Evolutionary conservation across 768 basidiomycete genomes (phyloP).

Genomic region (Panellus pusillus): DNA sequence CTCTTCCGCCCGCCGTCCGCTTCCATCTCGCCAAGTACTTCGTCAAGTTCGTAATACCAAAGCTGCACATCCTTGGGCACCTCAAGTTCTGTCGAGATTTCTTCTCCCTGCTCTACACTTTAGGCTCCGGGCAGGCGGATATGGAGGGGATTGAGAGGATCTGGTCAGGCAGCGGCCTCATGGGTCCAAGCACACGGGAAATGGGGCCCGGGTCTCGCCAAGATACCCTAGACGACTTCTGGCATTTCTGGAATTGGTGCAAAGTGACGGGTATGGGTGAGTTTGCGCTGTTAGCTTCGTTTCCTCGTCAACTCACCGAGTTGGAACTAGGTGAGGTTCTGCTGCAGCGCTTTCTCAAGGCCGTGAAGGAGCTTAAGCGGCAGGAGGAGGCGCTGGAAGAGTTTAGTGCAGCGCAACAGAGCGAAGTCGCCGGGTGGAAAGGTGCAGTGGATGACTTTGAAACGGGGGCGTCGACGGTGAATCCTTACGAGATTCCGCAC

Average conservation of each 20-base stretch:
- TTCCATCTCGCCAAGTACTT: too few relatives aligned
- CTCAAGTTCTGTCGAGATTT: conserved; percentile 22
- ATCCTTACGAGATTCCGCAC: too few relatives aligned
- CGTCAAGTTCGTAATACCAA: conserved; percentile 33
- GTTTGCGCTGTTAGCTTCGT: neutral
- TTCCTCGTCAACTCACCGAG: too few relatives aligned
- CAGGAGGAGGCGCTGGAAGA: too few relatives aligned
- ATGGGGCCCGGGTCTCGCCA: conserved; percentile 31
- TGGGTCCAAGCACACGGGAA: conserved; percentile 31
- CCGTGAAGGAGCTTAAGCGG: too few relatives aligned
- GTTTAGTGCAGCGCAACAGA: too few relatives aligned
- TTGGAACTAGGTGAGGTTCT: too few relatives aligned
- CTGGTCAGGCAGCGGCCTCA: conserved; percentile 32
- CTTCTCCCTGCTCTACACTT: conserved; percentile 30
- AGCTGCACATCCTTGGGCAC: conserved; percentile 35
- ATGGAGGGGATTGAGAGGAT: conserved; percentile 31
- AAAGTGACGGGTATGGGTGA: conserved; percentile 24
- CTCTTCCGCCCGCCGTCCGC: too few relatives aligned
- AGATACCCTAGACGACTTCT: conserved; percentile 36
- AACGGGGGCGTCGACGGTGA: too few relatives aligned
- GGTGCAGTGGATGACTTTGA: too few relatives aligned
- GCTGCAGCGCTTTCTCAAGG: too few relatives aligned
- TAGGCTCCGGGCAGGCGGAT: conserved; percentile 29
- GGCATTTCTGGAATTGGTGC: conserved; percentile 30
- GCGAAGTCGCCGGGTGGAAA: too few relatives aligned